These are phyloP conservation scores for Saccharomycopsis hybrid DNA, from an alignment of 1,139 yeast species.

Conservation along the genomic window DNA sequence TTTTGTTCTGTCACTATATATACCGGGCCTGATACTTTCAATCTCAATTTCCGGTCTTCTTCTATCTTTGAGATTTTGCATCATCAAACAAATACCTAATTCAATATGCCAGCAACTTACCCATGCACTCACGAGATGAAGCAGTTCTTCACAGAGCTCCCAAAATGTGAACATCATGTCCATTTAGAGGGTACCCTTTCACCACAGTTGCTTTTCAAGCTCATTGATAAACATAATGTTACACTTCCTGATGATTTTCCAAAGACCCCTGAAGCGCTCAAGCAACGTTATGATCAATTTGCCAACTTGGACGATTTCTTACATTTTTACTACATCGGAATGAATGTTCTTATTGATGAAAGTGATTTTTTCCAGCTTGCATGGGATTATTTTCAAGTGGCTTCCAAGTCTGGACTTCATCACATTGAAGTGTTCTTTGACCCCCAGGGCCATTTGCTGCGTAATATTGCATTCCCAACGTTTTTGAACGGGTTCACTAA, in stretches of 20 bases:
- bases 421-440: constrained; percentile 76
- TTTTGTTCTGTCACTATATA: too few relatives aligned
- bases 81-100: not conserved
- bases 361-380: constrained; percentile 70
- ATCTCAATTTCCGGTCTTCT: not conserved
- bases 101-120: not conserved
- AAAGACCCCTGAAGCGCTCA: constrained; percentile 43
- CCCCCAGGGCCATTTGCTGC: constrained; percentile 74
- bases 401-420: constrained; percentile 47
- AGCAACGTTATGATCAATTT: constrained; percentile 52
- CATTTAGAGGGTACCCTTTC: constrained; percentile 78
- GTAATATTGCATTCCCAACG: constrained; percentile 45
- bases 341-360: constrained; percentile 59
- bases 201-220: constrained; percentile 59
- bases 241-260: constrained; percentile 58
- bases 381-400: constrained; percentile 61
- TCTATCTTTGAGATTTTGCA: not conserved
- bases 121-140: not conserved
- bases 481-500: constrained; percentile 59
- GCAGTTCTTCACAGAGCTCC: constrained; percentile 54
- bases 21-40: too few relatives aligned
- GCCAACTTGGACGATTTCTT: constrained; percentile 69
- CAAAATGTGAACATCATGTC: constrained; percentile 80
- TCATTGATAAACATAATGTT: constrained; percentile 56
- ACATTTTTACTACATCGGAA: constrained; percentile 72